These are phyloP conservation scores for Arthrobotrys megalospora DNA, from an alignment of 2,329 filamentous ascomycete genomes.

Conservation along the genomic window DNA sequence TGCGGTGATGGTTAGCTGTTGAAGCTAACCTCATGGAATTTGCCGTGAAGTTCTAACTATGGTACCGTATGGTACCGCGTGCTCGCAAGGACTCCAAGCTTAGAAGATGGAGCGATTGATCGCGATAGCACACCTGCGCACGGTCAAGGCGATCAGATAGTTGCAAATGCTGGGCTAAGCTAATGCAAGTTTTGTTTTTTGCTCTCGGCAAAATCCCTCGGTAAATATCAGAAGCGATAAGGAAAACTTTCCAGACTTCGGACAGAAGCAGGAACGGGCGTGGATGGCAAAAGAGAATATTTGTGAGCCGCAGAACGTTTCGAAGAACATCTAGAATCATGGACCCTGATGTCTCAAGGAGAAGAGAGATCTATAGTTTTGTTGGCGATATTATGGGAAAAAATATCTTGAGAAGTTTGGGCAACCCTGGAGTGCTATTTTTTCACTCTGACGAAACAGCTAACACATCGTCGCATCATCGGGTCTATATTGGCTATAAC, in stretches of 20 bases:
- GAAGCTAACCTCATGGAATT: slow-evolving; percentile 46
- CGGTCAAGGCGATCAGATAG: slow-evolving; percentile 33
- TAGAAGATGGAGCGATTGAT: slow-evolving; percentile 35
- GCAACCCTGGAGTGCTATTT: background rate
- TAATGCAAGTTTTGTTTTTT: slow-evolving; percentile 33
- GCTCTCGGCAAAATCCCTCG: slow-evolving; percentile 42
- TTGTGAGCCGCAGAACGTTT: slow-evolving; percentile 24
- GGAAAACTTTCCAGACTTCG: slow-evolving; percentile 7
- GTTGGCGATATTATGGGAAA: background rate
- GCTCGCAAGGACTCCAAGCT: slow-evolving; percentile 11
- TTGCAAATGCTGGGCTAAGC: slow-evolving; percentile 21
- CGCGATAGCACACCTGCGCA: slow-evolving; percentile 40
- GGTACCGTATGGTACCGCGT: background rate
- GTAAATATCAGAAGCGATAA: slow-evolving; percentile 35
- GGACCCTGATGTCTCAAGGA: slow-evolving; percentile 23
- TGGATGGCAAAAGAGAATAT: background rate
- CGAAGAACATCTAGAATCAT: slow-evolving; percentile 26
- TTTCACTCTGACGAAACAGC: slow-evolving; percentile 13
- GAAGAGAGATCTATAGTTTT: slow-evolving; percentile 11
- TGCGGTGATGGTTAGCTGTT: slow-evolving; percentile 1
- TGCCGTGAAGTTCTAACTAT: slow-evolving; percentile 25
- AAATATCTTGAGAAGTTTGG: slow-evolving; percentile 14
- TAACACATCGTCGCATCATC: slow-evolving; percentile 42
- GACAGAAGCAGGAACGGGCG: background rate
- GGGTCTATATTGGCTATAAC: slow-evolving; percentile 33